These are phyloP conservation scores for Candida boleticola DNA, from an alignment of 805 yeast species.

Conservation along the genomic window DNA sequence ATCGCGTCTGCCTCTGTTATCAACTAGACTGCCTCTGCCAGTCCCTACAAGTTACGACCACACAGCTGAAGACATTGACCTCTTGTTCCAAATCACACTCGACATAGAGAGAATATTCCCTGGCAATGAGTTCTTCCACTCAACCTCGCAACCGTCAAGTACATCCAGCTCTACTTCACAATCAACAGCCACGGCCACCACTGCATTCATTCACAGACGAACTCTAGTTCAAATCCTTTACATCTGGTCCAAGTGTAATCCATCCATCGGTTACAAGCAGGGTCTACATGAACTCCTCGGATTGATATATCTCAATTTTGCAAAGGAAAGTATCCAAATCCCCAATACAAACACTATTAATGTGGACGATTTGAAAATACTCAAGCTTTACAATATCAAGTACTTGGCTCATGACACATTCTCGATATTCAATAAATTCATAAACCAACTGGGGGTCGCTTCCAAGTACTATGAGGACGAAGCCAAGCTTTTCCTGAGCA, in stretches of 20 bases:
- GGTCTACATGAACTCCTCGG: constrained; percentile 57
- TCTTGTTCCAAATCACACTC: constrained; percentile 42
- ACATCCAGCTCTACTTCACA: constrained; percentile 16
- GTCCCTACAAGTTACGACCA: not conserved
- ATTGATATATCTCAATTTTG: constrained; percentile 40
- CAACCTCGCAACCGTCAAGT: constrained; percentile 5
- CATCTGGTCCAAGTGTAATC: constrained; percentile 49
- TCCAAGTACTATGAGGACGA: constrained; percentile 39
- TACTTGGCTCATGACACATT: constrained; percentile 44
- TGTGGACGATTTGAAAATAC: constrained; percentile 31
- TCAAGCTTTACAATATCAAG: constrained; percentile 35
- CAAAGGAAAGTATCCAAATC: constrained; percentile 31
- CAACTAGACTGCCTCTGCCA: not conserved
- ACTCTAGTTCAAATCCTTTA: constrained; percentile 43
- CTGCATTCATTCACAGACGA: constrained; percentile 15
- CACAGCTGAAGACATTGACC: constrained; percentile 30
- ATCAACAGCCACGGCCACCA: constrained; percentile 13
- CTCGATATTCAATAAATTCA: constrained; percentile 40
- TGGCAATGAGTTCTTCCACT: constrained; percentile 33
- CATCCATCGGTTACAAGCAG: constrained; percentile 49
- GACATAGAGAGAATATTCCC: constrained; percentile 57
- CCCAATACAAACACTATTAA: constrained; percentile 24
- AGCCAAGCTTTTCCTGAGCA: constrained; percentile 39
- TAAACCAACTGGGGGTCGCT: constrained; percentile 41
- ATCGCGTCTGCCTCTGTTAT: not conserved